Evolutionary conservation across 2,329 filamentous ascomycete genomes (phyloP).

Genomic region (Trichoderma oligosporum): DNA sequence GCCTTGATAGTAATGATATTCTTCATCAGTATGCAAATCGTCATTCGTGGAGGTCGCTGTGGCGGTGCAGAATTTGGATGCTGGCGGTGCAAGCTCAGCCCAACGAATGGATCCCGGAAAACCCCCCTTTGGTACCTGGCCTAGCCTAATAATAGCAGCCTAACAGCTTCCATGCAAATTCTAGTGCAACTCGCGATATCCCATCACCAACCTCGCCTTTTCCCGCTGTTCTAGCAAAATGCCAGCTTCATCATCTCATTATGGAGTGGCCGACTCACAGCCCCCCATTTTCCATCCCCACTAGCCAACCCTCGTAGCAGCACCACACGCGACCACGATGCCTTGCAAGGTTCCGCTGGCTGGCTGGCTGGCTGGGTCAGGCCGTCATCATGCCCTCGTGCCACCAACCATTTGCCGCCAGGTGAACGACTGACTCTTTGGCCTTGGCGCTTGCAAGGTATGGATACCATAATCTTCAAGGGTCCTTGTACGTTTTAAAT

Average conservation of each 20-base stretch:
- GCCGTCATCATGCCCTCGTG: conserved; percentile 4
- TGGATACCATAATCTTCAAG: too few relatives aligned
- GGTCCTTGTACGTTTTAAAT: conserved; percentile 1
- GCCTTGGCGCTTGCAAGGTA: too few relatives aligned
- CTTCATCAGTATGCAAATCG: too few relatives aligned
- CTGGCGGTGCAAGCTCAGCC: too few relatives aligned
- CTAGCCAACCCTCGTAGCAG: conserved; percentile 9
- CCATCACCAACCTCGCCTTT: not conserved
- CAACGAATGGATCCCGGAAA: too few relatives aligned
- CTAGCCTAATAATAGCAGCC: not conserved
- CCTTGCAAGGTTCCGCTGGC: conserved; percentile 3
- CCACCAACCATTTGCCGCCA: conserved; percentile 17
- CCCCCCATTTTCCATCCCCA: not conserved
- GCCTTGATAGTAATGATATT: too few relatives aligned
- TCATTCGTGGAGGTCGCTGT: too few relatives aligned
- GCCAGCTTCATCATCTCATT: not conserved
- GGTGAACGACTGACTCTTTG: not conserved
- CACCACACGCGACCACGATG: conserved; percentile 7
- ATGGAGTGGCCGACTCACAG: not conserved
- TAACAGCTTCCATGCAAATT: not conserved
- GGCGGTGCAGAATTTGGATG: too few relatives aligned
- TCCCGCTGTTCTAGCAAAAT: not conserved
- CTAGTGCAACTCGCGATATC: not conserved
- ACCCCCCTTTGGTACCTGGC: not conserved
- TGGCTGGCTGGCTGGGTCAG: too few relatives aligned